These are phyloP conservation scores for Podospora pseudopauciseta DNA, from an alignment of 495 filamentous ascomycete species.

Conservation along the genomic window DNA sequence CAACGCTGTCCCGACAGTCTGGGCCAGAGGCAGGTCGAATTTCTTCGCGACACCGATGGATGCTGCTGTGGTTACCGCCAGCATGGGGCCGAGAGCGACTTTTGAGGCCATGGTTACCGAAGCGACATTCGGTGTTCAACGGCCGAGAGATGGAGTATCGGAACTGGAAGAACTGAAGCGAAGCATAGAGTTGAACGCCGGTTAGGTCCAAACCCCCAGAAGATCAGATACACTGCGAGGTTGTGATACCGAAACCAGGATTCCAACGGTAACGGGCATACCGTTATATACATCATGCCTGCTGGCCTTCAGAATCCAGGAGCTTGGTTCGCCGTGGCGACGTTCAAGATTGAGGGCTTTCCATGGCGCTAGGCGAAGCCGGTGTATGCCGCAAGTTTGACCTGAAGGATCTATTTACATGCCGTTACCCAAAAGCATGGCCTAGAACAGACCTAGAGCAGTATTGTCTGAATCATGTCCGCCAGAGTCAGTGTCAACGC, in stretches of 20 bases:
- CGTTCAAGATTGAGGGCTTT: neutral
- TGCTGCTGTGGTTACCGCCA: constrained; percentile 9
- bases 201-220: neutral
- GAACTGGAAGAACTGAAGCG: neutral
- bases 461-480: neutral
- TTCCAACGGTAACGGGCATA: neutral
- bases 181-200: neutral
- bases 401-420: neutral
- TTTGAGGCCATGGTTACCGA: constrained; percentile 14
- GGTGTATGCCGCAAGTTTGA: neutral
- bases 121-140: neutral
- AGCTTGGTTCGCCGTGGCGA: neutral
- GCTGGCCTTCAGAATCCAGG: neutral
- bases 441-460: neutral
- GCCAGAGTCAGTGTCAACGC: neutral
- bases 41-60: constrained; percentile 14
- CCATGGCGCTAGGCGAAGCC: neutral
- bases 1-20: constrained; percentile 10
- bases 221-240: neutral
- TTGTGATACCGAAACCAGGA: neutral
- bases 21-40: constrained; percentile 11
- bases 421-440: neutral
- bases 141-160: neutral
- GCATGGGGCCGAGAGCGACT: constrained; percentile 10
- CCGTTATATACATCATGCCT: neutral